Evolutionary conservation across 768 basidiomycete genomes (phyloP).

Genomic region (Hericium alpestre): DNA sequence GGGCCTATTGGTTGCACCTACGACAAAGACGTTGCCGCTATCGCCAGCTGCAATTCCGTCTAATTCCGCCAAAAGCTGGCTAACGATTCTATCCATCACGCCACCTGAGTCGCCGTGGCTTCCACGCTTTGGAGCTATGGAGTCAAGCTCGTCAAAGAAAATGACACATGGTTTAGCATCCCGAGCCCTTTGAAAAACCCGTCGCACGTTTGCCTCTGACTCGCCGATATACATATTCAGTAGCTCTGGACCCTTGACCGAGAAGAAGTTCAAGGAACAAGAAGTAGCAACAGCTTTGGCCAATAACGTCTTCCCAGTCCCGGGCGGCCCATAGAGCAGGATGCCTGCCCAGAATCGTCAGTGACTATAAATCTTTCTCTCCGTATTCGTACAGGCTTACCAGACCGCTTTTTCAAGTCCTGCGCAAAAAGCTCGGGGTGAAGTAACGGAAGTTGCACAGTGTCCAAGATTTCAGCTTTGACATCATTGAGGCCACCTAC

Average conservation of each 20-base stretch:
- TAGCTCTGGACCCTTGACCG: constrained; percentile 92
- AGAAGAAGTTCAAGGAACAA: constrained; percentile 91
- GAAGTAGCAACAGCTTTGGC: constrained; percentile 96
- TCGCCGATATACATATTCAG: constrained; percentile 99
- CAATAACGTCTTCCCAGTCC: constrained; percentile 89
- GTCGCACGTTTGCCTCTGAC: constrained; percentile 93
- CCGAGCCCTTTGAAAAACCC: constrained; percentile 81
- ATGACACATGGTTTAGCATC: constrained; percentile 93
- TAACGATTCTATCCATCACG: constrained; percentile 97
- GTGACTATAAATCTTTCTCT: neutral
- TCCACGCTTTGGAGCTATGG: constrained; percentile 88
- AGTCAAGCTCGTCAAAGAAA: constrained; percentile 95
- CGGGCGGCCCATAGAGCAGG: constrained; percentile 88
- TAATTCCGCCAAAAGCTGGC: constrained; percentile 85
- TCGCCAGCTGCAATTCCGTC: constrained; percentile 69
- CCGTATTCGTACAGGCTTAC: constrained; percentile 28
- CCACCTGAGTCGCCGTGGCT: constrained; percentile 95
- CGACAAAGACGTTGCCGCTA: constrained; percentile 78
- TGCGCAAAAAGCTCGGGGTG: constrained; percentile 83
- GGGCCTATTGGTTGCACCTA: constrained; percentile 92
- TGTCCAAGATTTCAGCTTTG: constrained; percentile 90
- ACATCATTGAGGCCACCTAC: constrained; percentile 84
- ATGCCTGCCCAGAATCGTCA: constrained; percentile 43
- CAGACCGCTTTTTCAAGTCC: constrained; percentile 92
- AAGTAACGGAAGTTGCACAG: constrained; percentile 85